phyloP scores from a whole-genome alignment of 2,329 filamentous ascomycete species.

The Colletotrichum nymphaeae region DNA sequence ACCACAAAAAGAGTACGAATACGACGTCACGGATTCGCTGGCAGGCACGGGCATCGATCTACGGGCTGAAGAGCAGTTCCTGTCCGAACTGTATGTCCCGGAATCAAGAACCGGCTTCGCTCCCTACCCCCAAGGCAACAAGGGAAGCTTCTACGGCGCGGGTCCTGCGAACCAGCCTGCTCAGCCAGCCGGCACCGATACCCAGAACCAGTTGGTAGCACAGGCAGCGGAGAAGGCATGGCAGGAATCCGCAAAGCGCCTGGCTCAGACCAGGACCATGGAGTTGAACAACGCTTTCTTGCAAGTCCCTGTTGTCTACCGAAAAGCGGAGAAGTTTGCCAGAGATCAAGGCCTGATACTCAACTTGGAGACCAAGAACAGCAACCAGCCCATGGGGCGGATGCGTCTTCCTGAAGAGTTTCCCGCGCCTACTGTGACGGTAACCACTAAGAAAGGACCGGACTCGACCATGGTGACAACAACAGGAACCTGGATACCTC shows the following conservation, averaged over 20 bases:
- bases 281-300: conserved; percentile 82
- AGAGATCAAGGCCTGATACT: conserved; percentile 67
- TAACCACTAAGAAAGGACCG: conserved; percentile 65
- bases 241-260: conserved; percentile 71
- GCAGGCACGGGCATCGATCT: conserved; percentile 89
- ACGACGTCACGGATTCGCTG: conserved; percentile 86
- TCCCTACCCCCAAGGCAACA: conserved; percentile 65
- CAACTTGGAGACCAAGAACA: conserved; percentile 66
- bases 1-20: conserved; percentile 70
- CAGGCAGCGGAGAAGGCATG: conserved; percentile 75
- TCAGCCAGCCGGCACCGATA: conserved; percentile 54
- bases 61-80: conserved; percentile 85
- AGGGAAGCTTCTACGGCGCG: conserved; percentile 71
- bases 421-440: conserved; percentile 63
- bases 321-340: conserved; percentile 68
- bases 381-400: conserved; percentile 55
- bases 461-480: conserved; percentile 73
- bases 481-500: conserved; percentile 77
- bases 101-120: conserved; percentile 64
- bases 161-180: conserved; percentile 74
- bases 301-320: conserved; percentile 70
- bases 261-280: conserved; percentile 71
- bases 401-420: conserved; percentile 63
- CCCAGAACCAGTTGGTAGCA: conserved; percentile 74
- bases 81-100: conserved; percentile 74